These are phyloP conservation scores for Chalciporus sphaerocephalus DNA, from an alignment of 768 basidiomycete genomes.

Conservation along the genomic window DNA sequence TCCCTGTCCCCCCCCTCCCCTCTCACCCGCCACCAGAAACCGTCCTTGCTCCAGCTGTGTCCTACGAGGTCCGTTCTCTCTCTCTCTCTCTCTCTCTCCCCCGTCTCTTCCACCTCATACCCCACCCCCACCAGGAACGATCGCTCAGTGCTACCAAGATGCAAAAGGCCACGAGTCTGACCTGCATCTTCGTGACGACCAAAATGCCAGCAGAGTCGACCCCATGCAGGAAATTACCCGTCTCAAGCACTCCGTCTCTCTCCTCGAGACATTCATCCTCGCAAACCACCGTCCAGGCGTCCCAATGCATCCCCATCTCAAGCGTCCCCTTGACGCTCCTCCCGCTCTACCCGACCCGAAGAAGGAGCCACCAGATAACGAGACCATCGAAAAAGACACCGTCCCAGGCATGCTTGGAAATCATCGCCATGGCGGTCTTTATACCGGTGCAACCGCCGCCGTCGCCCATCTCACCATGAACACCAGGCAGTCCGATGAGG, in stretches of 20 bases:
- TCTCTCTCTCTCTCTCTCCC: slow-evolving; percentile 4
- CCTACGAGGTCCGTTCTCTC: slow-evolving; percentile 60
- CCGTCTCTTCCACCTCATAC: slow-evolving; percentile 12
- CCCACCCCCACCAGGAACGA: slow-evolving; percentile 52
- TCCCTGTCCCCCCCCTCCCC: not conserved
- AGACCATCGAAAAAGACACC: slow-evolving; percentile 42
- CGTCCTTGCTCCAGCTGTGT: slow-evolving; percentile 89
- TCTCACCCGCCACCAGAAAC: slow-evolving; percentile 45
- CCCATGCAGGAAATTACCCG: slow-evolving; percentile 39
- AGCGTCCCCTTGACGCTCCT: slow-evolving; percentile 22
- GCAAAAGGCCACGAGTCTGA: slow-evolving; percentile 60
- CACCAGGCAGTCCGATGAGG: slow-evolving; percentile 48
- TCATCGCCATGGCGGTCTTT: slow-evolving; percentile 64
- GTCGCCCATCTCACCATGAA: slow-evolving; percentile 62
- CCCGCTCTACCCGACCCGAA: slow-evolving; percentile 40
- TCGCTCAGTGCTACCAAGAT: slow-evolving; percentile 77
- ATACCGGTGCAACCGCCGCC: slow-evolving; percentile 75
- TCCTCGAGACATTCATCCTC: slow-evolving; percentile 34
- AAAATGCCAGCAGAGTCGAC: slow-evolving; percentile 34
- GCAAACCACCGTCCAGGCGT: slow-evolving; percentile 28
- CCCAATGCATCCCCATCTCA: slow-evolving; percentile 24
- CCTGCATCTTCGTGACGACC: slow-evolving; percentile 52
- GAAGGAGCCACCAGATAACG: slow-evolving; percentile 49
- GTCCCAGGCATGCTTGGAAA: slow-evolving; percentile 65
- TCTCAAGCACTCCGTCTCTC: slow-evolving; percentile 39